These are phyloP conservation scores for Coemansia sp. DNA, from an alignment of 192 early-diverging fungal species.

Conservation along the genomic window DNA sequence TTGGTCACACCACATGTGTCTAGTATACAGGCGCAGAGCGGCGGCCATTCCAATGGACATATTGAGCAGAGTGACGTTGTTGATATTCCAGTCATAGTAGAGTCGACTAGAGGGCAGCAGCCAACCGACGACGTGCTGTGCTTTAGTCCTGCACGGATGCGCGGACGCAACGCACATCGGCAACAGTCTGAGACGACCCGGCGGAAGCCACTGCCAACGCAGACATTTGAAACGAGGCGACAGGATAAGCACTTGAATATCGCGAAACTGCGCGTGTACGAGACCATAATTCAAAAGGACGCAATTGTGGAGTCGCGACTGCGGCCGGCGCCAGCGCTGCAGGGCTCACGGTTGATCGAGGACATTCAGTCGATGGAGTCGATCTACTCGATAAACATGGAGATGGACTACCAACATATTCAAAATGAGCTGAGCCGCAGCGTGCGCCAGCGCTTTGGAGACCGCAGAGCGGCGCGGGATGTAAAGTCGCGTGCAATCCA, in stretches of 20 bases:
- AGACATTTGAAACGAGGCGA: background rate
- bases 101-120: background rate
- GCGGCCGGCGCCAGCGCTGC: slow-evolving; percentile 33
- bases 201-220: slow-evolving; percentile 17
- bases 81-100: background rate
- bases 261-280: slow-evolving; percentile 39
- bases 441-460: slow-evolving; percentile 8
- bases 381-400: slow-evolving; percentile 40
- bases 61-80: background rate
- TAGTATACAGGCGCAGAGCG: too few species aligned
- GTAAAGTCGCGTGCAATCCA: background rate
- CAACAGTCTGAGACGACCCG: slow-evolving; percentile 13
- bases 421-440: slow-evolving; percentile 24
- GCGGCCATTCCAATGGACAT: background rate
- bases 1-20: background rate
- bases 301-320: slow-evolving; percentile 44
- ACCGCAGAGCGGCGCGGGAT: background rate
- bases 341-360: slow-evolving; percentile 17
- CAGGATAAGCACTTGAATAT: slow-evolving; percentile 33
- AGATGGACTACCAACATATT: slow-evolving; percentile 38
- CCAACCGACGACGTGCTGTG: slow-evolving; percentile 16
- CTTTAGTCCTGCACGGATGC: slow-evolving; percentile 32
- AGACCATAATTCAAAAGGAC: slow-evolving; percentile 41
- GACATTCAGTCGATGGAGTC: slow-evolving; percentile 44
- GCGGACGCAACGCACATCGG: slow-evolving; percentile 11